Base-by-base conservation (phyloP, 495 filamentous ascomycete species). In the Tuber magnatum region DNA sequence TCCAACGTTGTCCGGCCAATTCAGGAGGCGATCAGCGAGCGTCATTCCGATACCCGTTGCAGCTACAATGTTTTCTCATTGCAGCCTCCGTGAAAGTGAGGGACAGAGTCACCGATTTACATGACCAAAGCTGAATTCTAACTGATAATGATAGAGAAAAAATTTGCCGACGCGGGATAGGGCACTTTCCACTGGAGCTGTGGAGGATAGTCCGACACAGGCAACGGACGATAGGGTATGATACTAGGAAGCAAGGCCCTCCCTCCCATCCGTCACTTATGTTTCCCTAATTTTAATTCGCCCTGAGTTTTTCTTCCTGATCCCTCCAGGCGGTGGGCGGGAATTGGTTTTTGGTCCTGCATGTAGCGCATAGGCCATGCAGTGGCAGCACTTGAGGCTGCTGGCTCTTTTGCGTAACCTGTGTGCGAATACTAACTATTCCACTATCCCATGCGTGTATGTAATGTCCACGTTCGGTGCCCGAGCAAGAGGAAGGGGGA, bases 351-450 rank as follows among this genome's bases (percentile, higher is more conserved):
- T 46, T 71, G 69, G 78, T 79, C 76, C 70, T 78, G 76, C 76
- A 69, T 78, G 35, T 24, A 69, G 76, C 70, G 77, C 72, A 79
- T 75, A 79, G 74, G 69, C 40, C 72, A 68, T 74, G 56, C 56
- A 35, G 28, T 3, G 28, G 56, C 14, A 65, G 71, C 69, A 46
- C 39, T 70, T 69, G 42, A 42, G 35, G 39, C 43, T 75, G 73
- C 24, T 71, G 48, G 73, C 76, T 48, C 76, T 75, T 72, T 44
- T 77, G 69, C 75, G 51, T 76, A 70, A 70, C 69, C 68, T 65
- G 24, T 43, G 61, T 35, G 24, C 56, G 56, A 61, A 61, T 61
- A 12, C 56, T 32, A 61, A 35, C 28, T 18, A 56, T 28, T 56
- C 51, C n/a, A 35, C 28, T 18, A 56, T 28, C 28, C 51, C n/a